Evolutionary conservation across 148 eudicot genomes (phyloP).

Genomic region (Dianthus caryophyllus): DNA sequence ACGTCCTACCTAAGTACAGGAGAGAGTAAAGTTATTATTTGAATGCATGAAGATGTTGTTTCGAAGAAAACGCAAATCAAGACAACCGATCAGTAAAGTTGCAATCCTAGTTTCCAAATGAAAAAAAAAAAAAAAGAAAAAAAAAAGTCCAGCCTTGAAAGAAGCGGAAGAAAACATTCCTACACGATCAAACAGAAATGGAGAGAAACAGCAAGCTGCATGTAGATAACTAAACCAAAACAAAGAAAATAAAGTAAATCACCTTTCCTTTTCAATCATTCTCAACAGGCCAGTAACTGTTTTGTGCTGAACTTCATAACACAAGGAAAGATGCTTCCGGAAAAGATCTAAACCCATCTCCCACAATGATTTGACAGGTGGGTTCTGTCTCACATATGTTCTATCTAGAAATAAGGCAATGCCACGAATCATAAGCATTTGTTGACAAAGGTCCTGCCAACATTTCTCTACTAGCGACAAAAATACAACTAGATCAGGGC

Average conservation of each 20-base stretch:
- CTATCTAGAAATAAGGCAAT: conserved; percentile 95
- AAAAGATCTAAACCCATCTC: conserved; percentile 99
- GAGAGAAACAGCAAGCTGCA: background rate
- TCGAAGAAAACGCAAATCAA: background rate
- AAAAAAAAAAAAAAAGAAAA: background rate
- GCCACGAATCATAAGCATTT: conserved; percentile 95
- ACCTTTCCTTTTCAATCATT: conserved; percentile 97
- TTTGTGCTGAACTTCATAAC: conserved; percentile 93
- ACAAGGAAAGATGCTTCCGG: conserved; percentile 75
- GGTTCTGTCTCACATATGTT: conserved; percentile 86
- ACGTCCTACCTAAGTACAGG: background rate
- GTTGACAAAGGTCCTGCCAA: conserved; percentile 98
- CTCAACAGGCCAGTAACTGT: conserved; percentile 88
- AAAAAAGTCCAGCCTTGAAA: background rate
- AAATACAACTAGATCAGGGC: conserved; percentile 89
- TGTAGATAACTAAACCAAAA: background rate
- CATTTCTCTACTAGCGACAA: conserved; percentile 82
- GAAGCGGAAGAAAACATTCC: background rate
- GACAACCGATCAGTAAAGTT: background rate
- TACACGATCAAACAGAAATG: background rate
- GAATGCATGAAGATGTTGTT: background rate
- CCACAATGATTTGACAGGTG: conserved; percentile 85
- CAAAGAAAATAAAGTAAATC: conserved; percentile 13
- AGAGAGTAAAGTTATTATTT: background rate
- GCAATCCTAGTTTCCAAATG: background rate